Evolutionary conservation across 1,139 yeast species (phyloP), one percentile per base, ranked within the genome.

Genomic region (Saccharomyces hybrid): DNA sequence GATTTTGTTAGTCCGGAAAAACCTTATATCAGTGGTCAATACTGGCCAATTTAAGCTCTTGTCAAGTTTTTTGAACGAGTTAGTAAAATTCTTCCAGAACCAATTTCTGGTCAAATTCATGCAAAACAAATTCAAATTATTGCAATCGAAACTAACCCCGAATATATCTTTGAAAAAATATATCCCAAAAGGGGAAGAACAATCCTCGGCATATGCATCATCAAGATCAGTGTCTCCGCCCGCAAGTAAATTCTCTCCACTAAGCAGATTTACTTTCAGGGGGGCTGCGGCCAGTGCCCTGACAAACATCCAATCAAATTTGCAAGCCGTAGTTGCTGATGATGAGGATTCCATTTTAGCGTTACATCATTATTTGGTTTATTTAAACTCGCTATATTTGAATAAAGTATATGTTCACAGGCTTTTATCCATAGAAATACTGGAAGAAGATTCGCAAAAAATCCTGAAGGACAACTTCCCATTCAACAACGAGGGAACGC

Each of bases 1-100:
- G 49, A 80, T 90, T 38, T 75, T 89, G 62, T 82, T 90, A 19
- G 72, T 90, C 49, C 86, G 88, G 55, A 64, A 65, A 57, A 61
- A 62, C 53, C 56, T 69, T 27, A 60, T 69, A 5, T 59, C 61
- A 25, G 61, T 62, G 19, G 67, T 69, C 11, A 69, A 69, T 52
- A 61, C 71, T 1, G 73, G 73, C 6, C 65, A 67, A 53, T 57
- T 57, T 42, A 51, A 47, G 9, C 52, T 68, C 1, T 57, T 69
- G 32, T 59, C 60, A 1, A 57, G 59, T 16, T 66, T 67, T 47
- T 56, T 69, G 25, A 64, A 61, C 52, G 61, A 62, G 31, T 44
- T 68, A 19, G 58, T 63, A 3, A 60, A 59, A 29, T 66, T 68
- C 52, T 58, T 65, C 49, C 70, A 66, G 51, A 66, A 67, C 52